Base-by-base conservation (phyloP, 228 moss, liverwort and hornwort species). In the Sphagnum fallax region DNA sequence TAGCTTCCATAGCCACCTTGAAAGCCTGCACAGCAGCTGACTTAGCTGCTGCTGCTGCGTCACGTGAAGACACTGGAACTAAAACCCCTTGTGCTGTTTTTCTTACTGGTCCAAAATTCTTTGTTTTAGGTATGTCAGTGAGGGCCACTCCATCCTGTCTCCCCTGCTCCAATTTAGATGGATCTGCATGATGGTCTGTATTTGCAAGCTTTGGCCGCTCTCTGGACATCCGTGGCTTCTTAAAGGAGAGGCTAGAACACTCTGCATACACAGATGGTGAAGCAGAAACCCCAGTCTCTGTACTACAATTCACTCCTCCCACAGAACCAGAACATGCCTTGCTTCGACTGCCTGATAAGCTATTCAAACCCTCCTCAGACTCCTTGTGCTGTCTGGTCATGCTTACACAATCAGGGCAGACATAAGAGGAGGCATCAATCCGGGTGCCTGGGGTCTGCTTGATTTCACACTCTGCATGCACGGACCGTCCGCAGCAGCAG, bases 381-480 rank as follows among this genome's bases (percentile, higher is more conserved):
- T 84, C 88, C 68, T 82, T 84, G 52, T 70, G 78, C 65, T 84
- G 88, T 73, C 83, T 85, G 53, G 80, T 68, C 47, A 78, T 58
- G 72, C 81, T 82, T 63, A 82, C 82, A 63, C 97, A 97, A 52
- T 97, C 97, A 51, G 82, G 71, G 74, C 97, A 97, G 12, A 88
- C 51, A n/a, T 84, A 93, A 47, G 88, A 76, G 49, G 63, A 66
- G 10, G 79, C 73, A 63, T 87, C 88, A 52, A 80, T 73, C 32
- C 71, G 75, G 59, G 79, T 72, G 52, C 73, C 76, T 52, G 73
- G 9, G 9, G 1, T 69, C 48, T 76, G 73, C 79, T 84, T 88
- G 73, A 72, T 80, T 83, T 98, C 90, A 73, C 92, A 95, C 71
- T 86, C 95, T 52, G 86, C 81, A 62, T 95, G 95, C 70, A 95